Evolutionary conservation across 306 rosid genomes (phyloP).

Genomic region (Oxytropis ochrocephala): DNA sequence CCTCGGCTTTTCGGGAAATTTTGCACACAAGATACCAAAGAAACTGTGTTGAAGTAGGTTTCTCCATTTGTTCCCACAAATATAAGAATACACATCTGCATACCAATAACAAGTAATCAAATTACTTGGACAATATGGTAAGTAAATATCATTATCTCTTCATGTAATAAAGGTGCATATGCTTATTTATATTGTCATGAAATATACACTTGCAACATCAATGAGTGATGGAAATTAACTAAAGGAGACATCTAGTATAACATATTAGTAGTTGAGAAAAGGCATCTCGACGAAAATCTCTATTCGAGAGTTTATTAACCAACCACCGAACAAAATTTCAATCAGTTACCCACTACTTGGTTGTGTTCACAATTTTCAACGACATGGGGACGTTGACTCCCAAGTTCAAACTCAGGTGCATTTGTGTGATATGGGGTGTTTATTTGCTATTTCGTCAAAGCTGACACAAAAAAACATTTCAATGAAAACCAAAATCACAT

Average conservation of each 20-base stretch:
- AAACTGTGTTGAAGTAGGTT: slow-evolving; percentile 90
- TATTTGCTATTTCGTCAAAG: too few relatives aligned
- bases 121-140: background rate
- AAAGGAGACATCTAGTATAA: background rate
- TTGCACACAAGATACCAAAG: slow-evolving; percentile 86
- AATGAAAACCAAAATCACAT: background rate
- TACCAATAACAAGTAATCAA: slow-evolving; percentile 25
- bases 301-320: background rate
- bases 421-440: too few relatives aligned
- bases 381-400: too few relatives aligned
- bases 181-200: slow-evolving; percentile 5
- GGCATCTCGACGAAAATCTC: background rate
- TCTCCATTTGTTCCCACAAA: slow-evolving; percentile 93
- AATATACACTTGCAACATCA: background rate
- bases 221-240: background rate
- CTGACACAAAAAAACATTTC: background rate
- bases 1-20: slow-evolving; percentile 95
- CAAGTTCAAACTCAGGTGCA: too few relatives aligned
- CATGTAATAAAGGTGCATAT: background rate
- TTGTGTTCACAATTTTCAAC: too few relatives aligned
- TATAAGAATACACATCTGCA: slow-evolving; percentile 86
- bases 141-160: background rate
- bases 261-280: background rate
- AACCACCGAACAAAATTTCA: background rate
- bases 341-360: too few relatives aligned